A percentile compares a stretch with the other conserved stretches of the same genome.
Evolutionary conservation across 805 yeast species (phyloP).

Genomic region (Ogataea nakhonphanomensis): DNA sequence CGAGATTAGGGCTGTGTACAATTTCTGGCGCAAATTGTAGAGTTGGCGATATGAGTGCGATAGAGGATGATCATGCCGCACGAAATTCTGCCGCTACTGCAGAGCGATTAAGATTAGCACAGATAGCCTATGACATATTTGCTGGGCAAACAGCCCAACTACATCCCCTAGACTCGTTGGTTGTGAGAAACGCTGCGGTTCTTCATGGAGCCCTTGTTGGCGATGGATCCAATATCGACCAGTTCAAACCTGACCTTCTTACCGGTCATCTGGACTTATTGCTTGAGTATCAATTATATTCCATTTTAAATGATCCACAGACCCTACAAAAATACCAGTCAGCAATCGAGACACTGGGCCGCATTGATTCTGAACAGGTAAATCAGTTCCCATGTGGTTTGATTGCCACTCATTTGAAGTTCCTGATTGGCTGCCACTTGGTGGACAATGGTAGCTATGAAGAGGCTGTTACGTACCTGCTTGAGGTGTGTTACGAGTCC

Average conservation of each 20-base stretch:
- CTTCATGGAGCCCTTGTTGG: neutral
- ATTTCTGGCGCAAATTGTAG: too few species aligned
- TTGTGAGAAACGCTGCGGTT: neutral
- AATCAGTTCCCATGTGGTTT: too few species aligned
- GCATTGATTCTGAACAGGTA: too few species aligned
- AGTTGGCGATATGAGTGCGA: too few species aligned
- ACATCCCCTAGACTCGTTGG: too few species aligned
- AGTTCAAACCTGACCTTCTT: neutral
- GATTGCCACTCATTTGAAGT: too few species aligned
- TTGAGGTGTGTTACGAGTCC: neutral
- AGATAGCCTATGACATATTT: too few species aligned
- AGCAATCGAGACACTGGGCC: neutral
- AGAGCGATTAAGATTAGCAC: too few species aligned
- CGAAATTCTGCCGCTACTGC: too few species aligned
- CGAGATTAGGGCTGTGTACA: constrained; percentile 4
- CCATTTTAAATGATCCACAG: too few species aligned
- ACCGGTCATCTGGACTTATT: neutral
- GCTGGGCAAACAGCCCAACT: too few species aligned
- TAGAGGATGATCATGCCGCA: too few species aligned
- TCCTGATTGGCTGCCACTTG: neutral
- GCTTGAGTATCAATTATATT: constrained; percentile 1
- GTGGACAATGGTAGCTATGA: neutral
- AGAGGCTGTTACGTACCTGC: neutral
- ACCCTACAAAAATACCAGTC: neutral
- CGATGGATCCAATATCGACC: neutral